phyloP scores from a whole-genome alignment of 139 green algal genomes.

The Prasinococcaceae sp. region DNA sequence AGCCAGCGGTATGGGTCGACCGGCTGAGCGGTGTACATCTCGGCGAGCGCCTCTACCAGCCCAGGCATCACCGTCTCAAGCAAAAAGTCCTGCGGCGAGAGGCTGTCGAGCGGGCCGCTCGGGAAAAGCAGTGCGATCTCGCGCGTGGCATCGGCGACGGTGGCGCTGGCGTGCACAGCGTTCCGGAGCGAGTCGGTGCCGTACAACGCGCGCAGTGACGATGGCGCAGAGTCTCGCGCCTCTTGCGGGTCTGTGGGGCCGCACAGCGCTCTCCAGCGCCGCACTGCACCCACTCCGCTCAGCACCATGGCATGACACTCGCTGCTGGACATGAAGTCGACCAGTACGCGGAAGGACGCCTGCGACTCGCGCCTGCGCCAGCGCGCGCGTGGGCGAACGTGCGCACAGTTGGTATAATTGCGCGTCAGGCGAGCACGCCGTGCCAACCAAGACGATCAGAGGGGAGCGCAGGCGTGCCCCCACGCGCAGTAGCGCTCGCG shows the following conservation, averaged over 20 bases:
- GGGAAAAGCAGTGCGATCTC: not conserved
- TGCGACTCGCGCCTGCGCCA: too few species aligned
- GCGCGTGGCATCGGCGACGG: not conserved
- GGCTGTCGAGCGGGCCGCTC: not conserved
- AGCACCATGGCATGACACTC: not conserved
- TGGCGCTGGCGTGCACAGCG: not conserved
- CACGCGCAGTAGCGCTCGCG: too few species aligned
- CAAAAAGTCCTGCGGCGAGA: not conserved
- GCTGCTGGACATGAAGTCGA: not conserved
- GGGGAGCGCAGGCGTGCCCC: too few species aligned
- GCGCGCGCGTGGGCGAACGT: too few species aligned
- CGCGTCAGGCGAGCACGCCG: too few species aligned
- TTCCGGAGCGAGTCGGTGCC: not conserved
- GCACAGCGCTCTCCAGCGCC: not conserved
- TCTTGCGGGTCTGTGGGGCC: not conserved
- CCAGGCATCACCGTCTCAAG: slow-evolving; percentile 1
- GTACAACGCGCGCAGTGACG: not conserved
- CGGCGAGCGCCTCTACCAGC: not conserved
- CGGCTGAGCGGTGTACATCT: not conserved
- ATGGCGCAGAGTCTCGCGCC: not conserved
- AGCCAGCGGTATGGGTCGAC: not conserved
- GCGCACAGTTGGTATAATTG: too few species aligned
- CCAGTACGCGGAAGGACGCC: not conserved
- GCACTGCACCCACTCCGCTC: not conserved
- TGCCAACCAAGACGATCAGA: too few species aligned